Evolutionary conservation across 2,329 filamentous ascomycete genomes (phyloP), one percentile per base, ranked within the genome.

Genomic region (Apiospora malaysiana): DNA sequence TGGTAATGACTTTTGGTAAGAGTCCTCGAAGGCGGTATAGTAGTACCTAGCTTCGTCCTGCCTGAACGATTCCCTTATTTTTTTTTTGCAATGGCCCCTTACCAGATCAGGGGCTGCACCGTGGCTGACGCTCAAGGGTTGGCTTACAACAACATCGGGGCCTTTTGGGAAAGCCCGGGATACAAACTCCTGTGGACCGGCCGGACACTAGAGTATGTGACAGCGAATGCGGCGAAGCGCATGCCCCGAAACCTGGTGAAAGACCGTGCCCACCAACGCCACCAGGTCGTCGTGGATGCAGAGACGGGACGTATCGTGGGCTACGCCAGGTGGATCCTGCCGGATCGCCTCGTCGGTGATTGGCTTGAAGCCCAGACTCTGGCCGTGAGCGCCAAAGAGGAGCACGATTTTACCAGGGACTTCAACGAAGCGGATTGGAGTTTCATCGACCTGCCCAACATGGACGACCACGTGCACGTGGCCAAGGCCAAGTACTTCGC

Each of bases 251-350:
- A 69, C 14, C 70, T 77, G 45, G 45, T 77, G 1, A 56, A 37
- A 40, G 59, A 76, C 21, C 72, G 71, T n/a, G 71, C 66, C 51
- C 71, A 70, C 23, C 66, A 69, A 65, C 73, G 76, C 14, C 75
- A 76, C 46, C 71, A 74, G 45, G 73, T 75, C 66, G 75, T 70
- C 16, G 68, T 77, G n/a, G 76, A 77, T 67, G 42, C 10, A 9
- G 70, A 76, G 46, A 76, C 75, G 0, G 76, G 75, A 21, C 37
- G 45, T 12, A 67, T 78, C 4, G 45, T 77, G 21, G 76, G 75
- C 7, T 77, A 76, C 70, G 73, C 73, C 21, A 73, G 74, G 18
- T 77, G 76, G 74, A 42, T 71, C 18, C 70, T 76, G 18, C 76
- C 75, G 5, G 71, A 69, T 43, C 67, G 70, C 9, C 66, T 71